phyloP scores from a whole-genome alignment of 805 yeast species.

The Hagleromyces aurorensis region DNA sequence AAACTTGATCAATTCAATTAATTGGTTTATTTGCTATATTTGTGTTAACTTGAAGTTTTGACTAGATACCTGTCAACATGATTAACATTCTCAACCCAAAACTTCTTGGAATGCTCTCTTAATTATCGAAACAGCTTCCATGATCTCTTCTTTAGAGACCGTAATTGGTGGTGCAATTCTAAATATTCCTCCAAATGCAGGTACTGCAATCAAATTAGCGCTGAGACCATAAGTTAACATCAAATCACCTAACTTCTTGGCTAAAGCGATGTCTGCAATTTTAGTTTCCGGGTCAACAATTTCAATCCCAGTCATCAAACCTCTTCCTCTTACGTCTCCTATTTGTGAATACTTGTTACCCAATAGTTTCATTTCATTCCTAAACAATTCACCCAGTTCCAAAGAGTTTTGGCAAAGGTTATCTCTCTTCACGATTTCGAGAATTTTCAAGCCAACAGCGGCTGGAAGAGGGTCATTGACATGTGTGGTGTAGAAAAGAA shows the following conservation, averaged over 20 bases:
- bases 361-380: conserved; percentile 12
- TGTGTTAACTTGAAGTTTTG: too few species aligned
- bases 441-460: conserved; percentile 28
- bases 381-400: conserved; percentile 24
- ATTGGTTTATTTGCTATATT: too few species aligned
- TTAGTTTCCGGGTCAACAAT: conserved; percentile 14
- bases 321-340: conserved; percentile 21
- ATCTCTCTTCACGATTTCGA: conserved; percentile 25
- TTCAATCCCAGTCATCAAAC: conserved; percentile 19
- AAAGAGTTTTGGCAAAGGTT: conserved; percentile 21
- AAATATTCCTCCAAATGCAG: conserved; percentile 17
- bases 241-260: conserved; percentile 8
- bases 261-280: conserved; percentile 10
- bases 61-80: too few species aligned
- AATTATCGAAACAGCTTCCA: conserved; percentile 13
- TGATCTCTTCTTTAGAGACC: conserved; percentile 17
- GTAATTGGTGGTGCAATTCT: conserved; percentile 27
- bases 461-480: conserved; percentile 28
- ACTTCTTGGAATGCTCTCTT: conserved; percentile 12
- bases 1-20: too few species aligned
- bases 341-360: conserved; percentile 8
- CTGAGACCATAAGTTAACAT: conserved; percentile 21
- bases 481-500: conserved; percentile 26
- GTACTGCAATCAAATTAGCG: conserved; percentile 25
- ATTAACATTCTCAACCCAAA: conserved; percentile 1